Evolutionary conservation across 202 grass and related monocot species (phyloP), one percentile per base, ranked within the genome.

Genomic region (Miscanthus sacchariflorus): DNA sequence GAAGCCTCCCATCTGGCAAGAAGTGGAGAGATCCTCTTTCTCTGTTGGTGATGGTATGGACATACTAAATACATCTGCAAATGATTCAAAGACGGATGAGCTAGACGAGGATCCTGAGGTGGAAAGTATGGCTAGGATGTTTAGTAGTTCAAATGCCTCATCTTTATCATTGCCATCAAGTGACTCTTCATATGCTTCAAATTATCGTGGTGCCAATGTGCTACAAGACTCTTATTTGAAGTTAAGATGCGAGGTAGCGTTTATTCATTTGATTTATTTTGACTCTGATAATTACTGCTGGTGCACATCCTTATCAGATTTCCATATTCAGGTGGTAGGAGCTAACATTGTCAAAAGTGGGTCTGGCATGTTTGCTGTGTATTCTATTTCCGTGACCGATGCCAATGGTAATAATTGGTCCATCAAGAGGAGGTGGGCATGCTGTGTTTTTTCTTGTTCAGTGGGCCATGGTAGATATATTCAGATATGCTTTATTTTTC

Each of bases 291-390:
- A 76, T 30, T 89, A 87, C 25, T 70, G 69, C 42, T 76, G 8
- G 81, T 19, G 74, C 80, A 86, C 77, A 59, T 56, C 59, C 83
- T 89, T 61, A 90, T 80, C 61, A 38, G 36, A 83, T 88, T 90
- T 75, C 9, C 67, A 83, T 68, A 43, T 67, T 78, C 88, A 99
- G 97, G 94, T 99, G 17, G 80, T 92, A 86, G 97, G 93, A 78
- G 97, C 97, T 73, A 99, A 90, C 93, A 89, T 99, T 77, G 94
- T 99, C 38, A 99, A 97, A 88, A 99, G 97, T 81, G 97, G 94
- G 25, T 99, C 94, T 70, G 97, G 97, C 85, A 95, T 91, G 88
- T 93, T 99, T 95, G 97, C 94, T 64, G 94, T 99, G 19, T 99
- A 99, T 93, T 97, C 97, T 75, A 87, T 99, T 81, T 92, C 94